These are phyloP conservation scores for Stevia rebaudiana DNA, from an alignment of 140 eudicot genomes.

Conservation along the genomic window DNA sequence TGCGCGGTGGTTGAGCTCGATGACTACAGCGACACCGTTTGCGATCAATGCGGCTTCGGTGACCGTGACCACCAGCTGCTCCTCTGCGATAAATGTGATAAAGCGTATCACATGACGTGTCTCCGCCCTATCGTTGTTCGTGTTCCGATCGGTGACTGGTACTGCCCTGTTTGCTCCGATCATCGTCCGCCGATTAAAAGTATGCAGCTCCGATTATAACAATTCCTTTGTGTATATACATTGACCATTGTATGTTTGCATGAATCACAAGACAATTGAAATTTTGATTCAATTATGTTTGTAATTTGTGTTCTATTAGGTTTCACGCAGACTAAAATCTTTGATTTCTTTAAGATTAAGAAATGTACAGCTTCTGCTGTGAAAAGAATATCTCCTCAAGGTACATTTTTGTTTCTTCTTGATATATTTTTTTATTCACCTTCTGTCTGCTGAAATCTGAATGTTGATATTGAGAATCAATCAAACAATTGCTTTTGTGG, in stretches of 20 bases:
- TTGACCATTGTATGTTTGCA: slow-evolving; percentile 26
- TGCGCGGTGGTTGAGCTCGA: slow-evolving; percentile 23
- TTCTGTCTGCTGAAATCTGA: not conserved
- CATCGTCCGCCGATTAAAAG: slow-evolving; percentile 42
- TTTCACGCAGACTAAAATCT: slow-evolving; percentile 65
- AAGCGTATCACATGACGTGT: slow-evolving; percentile 69
- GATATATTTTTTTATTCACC: not conserved
- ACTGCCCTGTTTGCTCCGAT: slow-evolving; percentile 55
- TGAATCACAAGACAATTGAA: slow-evolving; percentile 5
- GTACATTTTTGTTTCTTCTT: slow-evolving; percentile 16
- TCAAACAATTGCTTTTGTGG: not conserved
- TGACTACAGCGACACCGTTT: slow-evolving; percentile 34
- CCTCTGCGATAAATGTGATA: slow-evolving; percentile 69
- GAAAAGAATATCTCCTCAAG: slow-evolving; percentile 63
- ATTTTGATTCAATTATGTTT: not conserved
- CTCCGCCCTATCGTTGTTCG: slow-evolving; percentile 73
- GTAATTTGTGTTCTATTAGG: slow-evolving; percentile 30
- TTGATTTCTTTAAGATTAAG: slow-evolving; percentile 77
- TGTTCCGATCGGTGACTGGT: slow-evolving; percentile 72
- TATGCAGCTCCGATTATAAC: slow-evolving; percentile 22
- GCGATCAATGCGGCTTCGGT: slow-evolving; percentile 80
- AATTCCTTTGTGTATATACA: slow-evolving; percentile 13
- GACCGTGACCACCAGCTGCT: slow-evolving; percentile 55
- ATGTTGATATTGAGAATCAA: not conserved
- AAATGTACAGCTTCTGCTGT: slow-evolving; percentile 40